These are phyloP conservation scores for Carex scoparia DNA, from an alignment of 176 grass and related monocot genomes.

Conservation along the genomic window DNA sequence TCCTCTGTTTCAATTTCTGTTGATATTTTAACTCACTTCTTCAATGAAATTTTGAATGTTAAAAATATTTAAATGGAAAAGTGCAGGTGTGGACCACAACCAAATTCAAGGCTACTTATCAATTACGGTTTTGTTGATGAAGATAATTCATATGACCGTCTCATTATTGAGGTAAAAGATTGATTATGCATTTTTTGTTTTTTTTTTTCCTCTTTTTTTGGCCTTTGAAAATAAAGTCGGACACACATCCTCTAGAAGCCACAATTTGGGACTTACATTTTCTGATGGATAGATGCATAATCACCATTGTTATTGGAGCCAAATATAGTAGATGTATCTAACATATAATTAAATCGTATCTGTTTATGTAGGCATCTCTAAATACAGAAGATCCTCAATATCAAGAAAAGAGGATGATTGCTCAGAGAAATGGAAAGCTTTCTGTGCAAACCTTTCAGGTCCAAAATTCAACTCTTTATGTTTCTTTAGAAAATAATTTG, in stretches of 20 bases:
- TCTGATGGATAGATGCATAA: not conserved
- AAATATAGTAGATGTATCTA: not conserved
- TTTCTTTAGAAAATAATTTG: constrained; percentile 7
- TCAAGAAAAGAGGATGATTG: constrained; percentile 98
- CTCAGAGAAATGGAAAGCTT: constrained; percentile 90
- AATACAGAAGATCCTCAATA: constrained; percentile 97
- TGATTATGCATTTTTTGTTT: constrained; percentile 5
- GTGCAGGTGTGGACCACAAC: constrained; percentile 95
- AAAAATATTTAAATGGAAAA: constrained; percentile 7
- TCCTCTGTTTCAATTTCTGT: not conserved
- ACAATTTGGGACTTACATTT: not conserved
- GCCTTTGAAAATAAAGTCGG: not conserved
- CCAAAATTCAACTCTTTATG: constrained; percentile 25
- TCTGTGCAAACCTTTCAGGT: constrained; percentile 95
- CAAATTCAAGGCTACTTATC: constrained; percentile 90
- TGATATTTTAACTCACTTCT: not conserved
- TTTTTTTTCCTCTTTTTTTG: constrained; percentile 20
- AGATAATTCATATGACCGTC: constrained; percentile 93
- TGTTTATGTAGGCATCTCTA: constrained; percentile 68
- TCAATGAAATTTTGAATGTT: not conserved
- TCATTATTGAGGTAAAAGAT: constrained; percentile 66
- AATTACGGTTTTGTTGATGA: constrained; percentile 99
- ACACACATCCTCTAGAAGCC: not conserved
- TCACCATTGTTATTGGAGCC: not conserved
- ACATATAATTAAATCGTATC: not conserved